phyloP scores from a whole-genome alignment of 331 rosid species.

The Cydonia oblonga region DNA sequence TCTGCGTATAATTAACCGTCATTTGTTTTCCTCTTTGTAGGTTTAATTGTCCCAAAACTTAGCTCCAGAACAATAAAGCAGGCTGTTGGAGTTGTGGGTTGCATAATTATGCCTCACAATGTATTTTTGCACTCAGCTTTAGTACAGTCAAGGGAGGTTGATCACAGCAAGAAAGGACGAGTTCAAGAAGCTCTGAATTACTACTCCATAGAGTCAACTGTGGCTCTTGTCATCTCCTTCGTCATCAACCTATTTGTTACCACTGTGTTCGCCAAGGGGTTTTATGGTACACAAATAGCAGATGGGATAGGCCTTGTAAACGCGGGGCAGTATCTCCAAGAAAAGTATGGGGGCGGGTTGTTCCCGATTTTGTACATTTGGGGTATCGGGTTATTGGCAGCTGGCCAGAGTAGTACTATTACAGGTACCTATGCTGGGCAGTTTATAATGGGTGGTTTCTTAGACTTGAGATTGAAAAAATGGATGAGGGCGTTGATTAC shows the following conservation, averaged over 20 bases:
- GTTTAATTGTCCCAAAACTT: constrained; percentile 82
- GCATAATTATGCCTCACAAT: constrained; percentile 97
- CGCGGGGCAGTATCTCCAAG: constrained; percentile 88
- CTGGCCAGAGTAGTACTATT: constrained; percentile 96
- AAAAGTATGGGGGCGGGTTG: constrained; percentile 78
- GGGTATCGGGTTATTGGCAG: constrained; percentile 88
- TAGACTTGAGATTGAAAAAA: constrained; percentile 75
- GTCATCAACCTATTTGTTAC: constrained; percentile 76
- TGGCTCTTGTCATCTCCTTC: constrained; percentile 68
- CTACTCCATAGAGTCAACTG: constrained; percentile 78
- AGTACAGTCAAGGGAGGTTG: constrained; percentile 79
- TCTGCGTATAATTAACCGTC: constrained; percentile 10
- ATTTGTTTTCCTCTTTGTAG: constrained; percentile 26
- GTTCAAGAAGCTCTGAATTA: constrained; percentile 90
- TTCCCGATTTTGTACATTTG: constrained; percentile 85
- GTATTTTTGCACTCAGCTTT: constrained; percentile 92
- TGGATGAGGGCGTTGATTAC: constrained; percentile 88
- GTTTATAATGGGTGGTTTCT: constrained; percentile 94
- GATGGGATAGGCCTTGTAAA: constrained; percentile 69
- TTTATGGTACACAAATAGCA: constrained; percentile 70
- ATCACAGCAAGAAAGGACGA: constrained; percentile 52
- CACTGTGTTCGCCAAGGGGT: constrained; percentile 82
- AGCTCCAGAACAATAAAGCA: constrained; percentile 81
- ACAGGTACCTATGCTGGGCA: constrained; percentile 99
- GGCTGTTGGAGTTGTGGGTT: constrained; percentile 96